phyloP scores from a whole-genome alignment of 2,329 filamentous ascomycete genomes.

The Fusarium coicis region DNA sequence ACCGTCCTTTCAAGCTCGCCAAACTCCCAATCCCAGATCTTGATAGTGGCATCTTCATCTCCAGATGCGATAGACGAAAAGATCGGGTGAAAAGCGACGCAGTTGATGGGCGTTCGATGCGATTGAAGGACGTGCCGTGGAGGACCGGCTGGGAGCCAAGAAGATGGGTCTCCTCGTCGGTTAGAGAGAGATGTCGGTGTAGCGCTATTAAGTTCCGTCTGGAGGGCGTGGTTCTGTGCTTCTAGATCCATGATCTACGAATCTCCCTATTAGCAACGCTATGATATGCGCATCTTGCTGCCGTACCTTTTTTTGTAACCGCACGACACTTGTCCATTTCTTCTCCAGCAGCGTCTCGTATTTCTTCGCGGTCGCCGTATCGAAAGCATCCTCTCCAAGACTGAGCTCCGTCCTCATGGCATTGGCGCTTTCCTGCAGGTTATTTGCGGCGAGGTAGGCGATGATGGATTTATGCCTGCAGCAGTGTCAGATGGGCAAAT shows the following conservation, averaged over 20 bases:
- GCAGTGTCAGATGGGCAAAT: slow-evolving; percentile 29
- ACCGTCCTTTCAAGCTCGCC: slow-evolving; percentile 91
- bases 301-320: slow-evolving; percentile 90
- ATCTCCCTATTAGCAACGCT: slow-evolving; percentile 10
- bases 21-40: slow-evolving; percentile 97
- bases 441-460: slow-evolving; percentile 82
- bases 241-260: slow-evolving; percentile 91
- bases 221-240: slow-evolving; percentile 75
- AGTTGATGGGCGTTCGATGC: slow-evolving; percentile 76
- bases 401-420: slow-evolving; percentile 74
- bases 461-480: slow-evolving; percentile 91
- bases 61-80: slow-evolving; percentile 92
- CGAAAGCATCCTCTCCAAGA: slow-evolving; percentile 76
- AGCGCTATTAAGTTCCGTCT: slow-evolving; percentile 85
- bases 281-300: slow-evolving; percentile 3
- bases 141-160: slow-evolving; percentile 87
- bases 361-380: slow-evolving; percentile 86
- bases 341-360: slow-evolving; percentile 95
- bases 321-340: slow-evolving; percentile 97
- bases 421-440: slow-evolving; percentile 72
- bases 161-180: slow-evolving; percentile 73
- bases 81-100: slow-evolving; percentile 90
- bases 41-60: slow-evolving; percentile 92
- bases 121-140: slow-evolving; percentile 85
- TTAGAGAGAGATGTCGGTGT: slow-evolving; percentile 80